Evolutionary conservation across 495 filamentous ascomycete genomes (phyloP).

Genomic region (Talaromyces nanjingensis): DNA sequence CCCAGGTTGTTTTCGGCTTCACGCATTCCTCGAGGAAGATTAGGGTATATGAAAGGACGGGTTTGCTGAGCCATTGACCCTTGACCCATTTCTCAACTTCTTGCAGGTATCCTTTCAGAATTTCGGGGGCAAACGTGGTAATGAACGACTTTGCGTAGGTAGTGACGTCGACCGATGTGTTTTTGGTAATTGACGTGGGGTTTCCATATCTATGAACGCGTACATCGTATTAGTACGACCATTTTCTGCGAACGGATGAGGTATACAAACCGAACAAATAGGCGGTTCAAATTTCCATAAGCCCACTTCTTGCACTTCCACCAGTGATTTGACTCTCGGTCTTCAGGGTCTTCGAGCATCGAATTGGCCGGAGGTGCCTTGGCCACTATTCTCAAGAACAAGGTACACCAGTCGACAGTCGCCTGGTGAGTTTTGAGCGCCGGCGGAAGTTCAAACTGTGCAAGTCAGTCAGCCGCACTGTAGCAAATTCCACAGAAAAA

Average conservation of each 20-base stretch:
- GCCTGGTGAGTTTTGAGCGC: constrained; percentile 68
- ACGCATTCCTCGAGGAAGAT: constrained; percentile 95
- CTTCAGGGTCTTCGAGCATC: constrained; percentile 74
- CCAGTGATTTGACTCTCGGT: constrained; percentile 91
- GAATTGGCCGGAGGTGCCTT: constrained; percentile 75
- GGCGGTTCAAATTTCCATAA: constrained; percentile 91
- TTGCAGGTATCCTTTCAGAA: constrained; percentile 83
- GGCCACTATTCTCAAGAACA: constrained; percentile 83
- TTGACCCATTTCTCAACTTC: constrained; percentile 98
- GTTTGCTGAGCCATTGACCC: constrained; percentile 89
- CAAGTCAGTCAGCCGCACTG: constrained; percentile 13
- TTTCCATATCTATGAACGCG: constrained; percentile 71
- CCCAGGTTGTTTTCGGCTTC: constrained; percentile 95
- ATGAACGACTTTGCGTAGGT: constrained; percentile 87
- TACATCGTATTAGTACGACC: constrained; percentile 4
- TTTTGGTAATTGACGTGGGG: constrained; percentile 59
- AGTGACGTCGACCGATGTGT: constrained; percentile 60
- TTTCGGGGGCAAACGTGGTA: constrained; percentile 85
- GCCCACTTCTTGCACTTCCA: constrained; percentile 99
- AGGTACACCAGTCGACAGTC: constrained; percentile 89
- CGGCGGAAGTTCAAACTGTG: constrained; percentile 76
- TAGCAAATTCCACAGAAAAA: background rate
- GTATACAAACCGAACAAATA: constrained; percentile 73
- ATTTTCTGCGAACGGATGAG: background rate
- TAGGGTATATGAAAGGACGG: constrained; percentile 84